phyloP scores from a whole-genome alignment of 495 filamentous ascomycete species.

The Symbiotaphrina buchneri region DNA sequence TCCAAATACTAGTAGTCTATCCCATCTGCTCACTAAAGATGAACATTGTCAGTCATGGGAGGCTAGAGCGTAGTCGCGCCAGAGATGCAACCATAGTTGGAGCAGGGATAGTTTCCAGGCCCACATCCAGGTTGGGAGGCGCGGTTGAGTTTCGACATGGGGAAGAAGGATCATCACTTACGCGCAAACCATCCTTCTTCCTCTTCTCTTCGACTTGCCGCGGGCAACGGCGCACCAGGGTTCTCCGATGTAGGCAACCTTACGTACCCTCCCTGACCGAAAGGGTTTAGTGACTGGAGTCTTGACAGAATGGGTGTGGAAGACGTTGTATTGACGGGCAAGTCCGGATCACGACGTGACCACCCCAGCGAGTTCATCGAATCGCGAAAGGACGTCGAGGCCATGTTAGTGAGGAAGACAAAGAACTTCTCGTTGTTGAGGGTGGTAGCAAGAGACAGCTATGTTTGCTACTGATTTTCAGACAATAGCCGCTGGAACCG shows the following conservation, averaged over 20 bases:
- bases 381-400: conserved; percentile 73
- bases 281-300: conserved; percentile 74
- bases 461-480: neutral
- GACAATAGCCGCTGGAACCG: too few species aligned
- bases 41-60: neutral
- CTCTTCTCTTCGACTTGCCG: conserved; percentile 67
- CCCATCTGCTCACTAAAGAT: conserved; percentile 80
- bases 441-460: too few species aligned
- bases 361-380: conserved; percentile 90
- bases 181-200: conserved; percentile 89
- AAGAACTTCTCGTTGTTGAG: neutral
- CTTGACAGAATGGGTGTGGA: conserved; percentile 55
- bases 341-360: conserved; percentile 66
- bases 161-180: conserved; percentile 32
- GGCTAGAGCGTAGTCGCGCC: too few species aligned
- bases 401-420: conserved; percentile 32
- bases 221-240: conserved; percentile 71
- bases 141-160: neutral
- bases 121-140: conserved; percentile 9
- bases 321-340: conserved; percentile 53
- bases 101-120: too few species aligned
- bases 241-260: conserved; percentile 70
- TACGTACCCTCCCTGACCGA: conserved; percentile 72
- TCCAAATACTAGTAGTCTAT: conserved; percentile 76
- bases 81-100: too few species aligned